A percentile compares a stretch with the other conserved stretches of the same genome.
These are phyloP conservation scores for Anastatica hierochuntica DNA, from an alignment of 345 rosid species.

Conservation along the genomic window DNA sequence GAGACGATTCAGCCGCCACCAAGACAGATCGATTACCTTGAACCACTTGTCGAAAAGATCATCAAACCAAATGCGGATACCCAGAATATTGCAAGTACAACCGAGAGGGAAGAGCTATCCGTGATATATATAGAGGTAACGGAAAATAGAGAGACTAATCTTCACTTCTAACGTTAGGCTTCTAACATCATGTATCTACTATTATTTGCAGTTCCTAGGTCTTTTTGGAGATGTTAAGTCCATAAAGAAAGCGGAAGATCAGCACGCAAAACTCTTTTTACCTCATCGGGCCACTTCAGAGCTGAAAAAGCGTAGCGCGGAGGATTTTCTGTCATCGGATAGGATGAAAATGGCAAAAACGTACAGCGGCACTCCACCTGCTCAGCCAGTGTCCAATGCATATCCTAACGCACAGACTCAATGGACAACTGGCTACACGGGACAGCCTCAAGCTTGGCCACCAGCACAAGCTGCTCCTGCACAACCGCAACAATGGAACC, in stretches of 20 bases:
- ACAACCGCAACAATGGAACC: slow-evolving; percentile 70
- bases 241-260: slow-evolving; percentile 66
- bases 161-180: no score
- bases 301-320: slow-evolving; percentile 73
- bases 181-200: background rate
- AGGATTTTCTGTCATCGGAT: slow-evolving; percentile 76
- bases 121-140: slow-evolving; percentile 78
- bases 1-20: slow-evolving; percentile 65
- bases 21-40: slow-evolving; percentile 63
- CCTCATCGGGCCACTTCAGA: slow-evolving; percentile 56
- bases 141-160: no score
- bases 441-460: slow-evolving; percentile 90
- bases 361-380: slow-evolving; percentile 43
- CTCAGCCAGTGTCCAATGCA: slow-evolving; percentile 54
- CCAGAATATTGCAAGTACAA: slow-evolving; percentile 33
- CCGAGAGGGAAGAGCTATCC: slow-evolving; percentile 87
- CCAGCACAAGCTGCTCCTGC: slow-evolving; percentile 49
- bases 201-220: slow-evolving; percentile 59
- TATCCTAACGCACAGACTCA: slow-evolving; percentile 70
- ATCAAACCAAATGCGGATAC: slow-evolving; percentile 56
- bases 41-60: slow-evolving; percentile 64
- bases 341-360: slow-evolving; percentile 70
- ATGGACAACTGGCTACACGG: slow-evolving; percentile 73
- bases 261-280: slow-evolving; percentile 70
- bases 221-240: slow-evolving; percentile 59